Evolutionary conservation across 306 rosid genomes (phyloP).

Genomic region (Castanea crenata): DNA sequence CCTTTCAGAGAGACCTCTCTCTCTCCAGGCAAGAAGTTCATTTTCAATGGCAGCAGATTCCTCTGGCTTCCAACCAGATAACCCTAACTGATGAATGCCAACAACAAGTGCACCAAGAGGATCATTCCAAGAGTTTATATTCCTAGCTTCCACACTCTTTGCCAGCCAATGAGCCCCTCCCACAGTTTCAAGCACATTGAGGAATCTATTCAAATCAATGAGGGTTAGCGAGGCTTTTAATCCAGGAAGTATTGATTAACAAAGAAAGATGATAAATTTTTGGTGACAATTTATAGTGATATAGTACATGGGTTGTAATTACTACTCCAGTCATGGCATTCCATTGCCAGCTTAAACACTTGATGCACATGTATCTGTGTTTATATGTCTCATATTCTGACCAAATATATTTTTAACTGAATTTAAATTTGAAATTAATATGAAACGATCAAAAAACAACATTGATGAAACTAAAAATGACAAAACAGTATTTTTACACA

Average conservation of each 20-base stretch:
- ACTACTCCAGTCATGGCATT: not conserved
- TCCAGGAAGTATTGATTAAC: not conserved
- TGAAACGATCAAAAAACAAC: not conserved
- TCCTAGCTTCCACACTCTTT: constrained; percentile 57
- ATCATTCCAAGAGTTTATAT: constrained; percentile 74
- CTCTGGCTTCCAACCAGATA: constrained; percentile 86
- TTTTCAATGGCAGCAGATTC: constrained; percentile 87
- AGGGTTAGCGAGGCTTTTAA: constrained; percentile 20
- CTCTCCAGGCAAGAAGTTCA: constrained; percentile 86
- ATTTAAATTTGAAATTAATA: not conserved
- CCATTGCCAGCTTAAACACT: not conserved
- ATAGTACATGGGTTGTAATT: not conserved
- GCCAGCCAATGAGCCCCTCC: constrained; percentile 84
- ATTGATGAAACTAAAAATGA: not conserved
- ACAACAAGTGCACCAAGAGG: constrained; percentile 75
- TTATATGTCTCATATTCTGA: not conserved
- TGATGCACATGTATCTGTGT: not conserved
- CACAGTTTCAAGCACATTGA: constrained; percentile 71
- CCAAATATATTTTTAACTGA: not conserved
- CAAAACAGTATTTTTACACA: not conserved
- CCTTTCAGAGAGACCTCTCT: constrained; percentile 71
- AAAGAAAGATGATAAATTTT: not conserved
- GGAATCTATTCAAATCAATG: constrained; percentile 52
- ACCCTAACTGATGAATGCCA: constrained; percentile 74
- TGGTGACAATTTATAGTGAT: not conserved